Evolutionary conservation across 2,329 filamentous ascomycete genomes (phyloP).

Genomic region (Raffaelea ambrosiae): DNA sequence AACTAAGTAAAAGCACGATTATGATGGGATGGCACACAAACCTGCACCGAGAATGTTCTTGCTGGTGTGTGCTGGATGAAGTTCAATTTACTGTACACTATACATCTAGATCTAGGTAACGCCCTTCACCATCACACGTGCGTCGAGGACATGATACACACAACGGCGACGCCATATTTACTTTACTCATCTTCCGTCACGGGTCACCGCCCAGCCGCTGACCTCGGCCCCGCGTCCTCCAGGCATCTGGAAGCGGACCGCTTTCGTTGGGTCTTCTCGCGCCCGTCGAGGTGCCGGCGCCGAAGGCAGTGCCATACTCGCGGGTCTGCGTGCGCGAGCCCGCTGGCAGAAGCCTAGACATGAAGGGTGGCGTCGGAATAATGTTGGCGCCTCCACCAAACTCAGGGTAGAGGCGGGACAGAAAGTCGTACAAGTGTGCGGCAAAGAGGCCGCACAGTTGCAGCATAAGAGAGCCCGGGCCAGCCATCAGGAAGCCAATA

Average conservation of each 20-base stretch:
- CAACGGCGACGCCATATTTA: background rate
- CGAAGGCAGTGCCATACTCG: slow-evolving; percentile 52
- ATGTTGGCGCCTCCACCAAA: slow-evolving; percentile 78
- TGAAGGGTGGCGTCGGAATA: slow-evolving; percentile 62
- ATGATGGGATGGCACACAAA: too few species aligned
- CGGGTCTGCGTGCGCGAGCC: slow-evolving; percentile 35
- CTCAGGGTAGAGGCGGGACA: slow-evolving; percentile 78
- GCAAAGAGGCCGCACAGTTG: slow-evolving; percentile 74
- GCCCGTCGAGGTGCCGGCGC: slow-evolving; percentile 20
- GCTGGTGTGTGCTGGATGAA: too few species aligned
- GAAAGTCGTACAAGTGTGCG: slow-evolving; percentile 84
- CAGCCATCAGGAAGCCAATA: slow-evolving; percentile 59
- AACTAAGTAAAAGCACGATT: too few species aligned
- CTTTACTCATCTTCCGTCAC: background rate
- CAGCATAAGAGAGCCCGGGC: slow-evolving; percentile 48
- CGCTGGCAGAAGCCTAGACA: slow-evolving; percentile 58
- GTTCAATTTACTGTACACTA: too few species aligned
- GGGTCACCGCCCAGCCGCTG: slow-evolving; percentile 47
- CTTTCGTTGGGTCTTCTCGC: slow-evolving; percentile 29
- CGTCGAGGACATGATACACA: too few species aligned
- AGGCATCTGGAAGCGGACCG: slow-evolving; percentile 52
- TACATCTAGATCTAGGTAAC: too few species aligned
- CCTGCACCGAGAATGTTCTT: too few species aligned
- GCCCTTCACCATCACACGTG: too few species aligned
- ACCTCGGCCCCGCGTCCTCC: slow-evolving; percentile 54